Percentiles rank a stretch among this genome's conserved stretches.
Conservation (phyloP, 768 basidiomycete species). For the Tulasnella sp. region DNA sequence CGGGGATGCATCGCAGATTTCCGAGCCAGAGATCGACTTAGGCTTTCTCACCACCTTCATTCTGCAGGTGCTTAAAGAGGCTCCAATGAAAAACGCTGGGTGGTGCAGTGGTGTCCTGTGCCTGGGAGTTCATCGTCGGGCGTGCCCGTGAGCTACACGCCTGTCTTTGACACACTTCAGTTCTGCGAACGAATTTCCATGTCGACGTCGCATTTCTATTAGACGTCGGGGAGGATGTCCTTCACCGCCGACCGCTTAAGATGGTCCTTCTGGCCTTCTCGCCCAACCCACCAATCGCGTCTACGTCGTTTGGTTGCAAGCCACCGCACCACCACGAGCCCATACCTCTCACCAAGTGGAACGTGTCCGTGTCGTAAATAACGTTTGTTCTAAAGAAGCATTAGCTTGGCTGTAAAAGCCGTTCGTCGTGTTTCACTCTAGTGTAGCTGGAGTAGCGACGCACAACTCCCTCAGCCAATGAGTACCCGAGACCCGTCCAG, state of each 20-base stretch:
- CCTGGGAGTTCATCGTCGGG: not conserved
- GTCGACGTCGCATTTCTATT: not conserved
- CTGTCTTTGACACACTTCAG: not conserved
- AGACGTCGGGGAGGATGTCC: not conserved
- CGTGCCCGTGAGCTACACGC: not conserved
- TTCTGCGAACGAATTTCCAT: not conserved
- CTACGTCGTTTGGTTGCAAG: not conserved
- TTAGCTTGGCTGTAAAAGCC: not conserved
- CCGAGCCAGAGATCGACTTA: not conserved
- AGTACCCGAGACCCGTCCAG: not conserved
- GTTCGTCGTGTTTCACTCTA: not conserved
- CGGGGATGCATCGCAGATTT: not conserved
- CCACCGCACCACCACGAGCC: not conserved
- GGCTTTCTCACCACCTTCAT: not conserved
- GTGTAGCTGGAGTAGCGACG: not conserved
- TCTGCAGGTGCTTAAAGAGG: not conserved
- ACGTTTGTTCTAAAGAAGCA: not conserved
- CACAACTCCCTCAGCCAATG: not conserved
- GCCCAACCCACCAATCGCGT: not conserved
- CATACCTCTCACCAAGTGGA: not conserved
- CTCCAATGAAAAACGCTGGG: not conserved
- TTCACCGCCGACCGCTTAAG: slow-evolving; percentile 2
- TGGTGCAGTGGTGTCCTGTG: slow-evolving; percentile 2
- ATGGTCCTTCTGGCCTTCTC: not conserved
- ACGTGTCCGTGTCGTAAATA: not conserved